These are phyloP conservation scores for Fusarium devonianum DNA, from an alignment of 2,329 filamentous ascomycete genomes.

Conservation along the genomic window DNA sequence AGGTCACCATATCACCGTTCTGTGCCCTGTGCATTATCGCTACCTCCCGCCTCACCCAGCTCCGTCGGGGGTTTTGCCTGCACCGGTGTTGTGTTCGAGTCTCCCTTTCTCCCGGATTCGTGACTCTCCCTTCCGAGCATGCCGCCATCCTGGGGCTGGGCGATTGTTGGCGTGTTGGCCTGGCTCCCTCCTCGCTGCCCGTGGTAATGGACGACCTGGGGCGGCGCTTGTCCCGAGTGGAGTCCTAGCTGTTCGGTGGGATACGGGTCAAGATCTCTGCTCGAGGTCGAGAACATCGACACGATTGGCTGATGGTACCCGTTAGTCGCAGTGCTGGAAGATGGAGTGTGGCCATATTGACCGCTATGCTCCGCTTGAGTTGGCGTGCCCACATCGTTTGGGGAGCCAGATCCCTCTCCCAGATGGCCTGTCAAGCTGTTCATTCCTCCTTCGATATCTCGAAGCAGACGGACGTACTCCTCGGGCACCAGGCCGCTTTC, in stretches of 20 bases:
- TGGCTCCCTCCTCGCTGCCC: slow-evolving; percentile 73
- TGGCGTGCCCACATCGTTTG: slow-evolving; percentile 66
- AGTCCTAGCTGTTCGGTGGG: slow-evolving; percentile 70
- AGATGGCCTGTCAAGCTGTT: slow-evolving; percentile 72
- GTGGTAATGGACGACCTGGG: slow-evolving; percentile 72
- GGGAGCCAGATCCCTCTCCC: slow-evolving; percentile 59
- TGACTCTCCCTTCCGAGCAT: slow-evolving; percentile 58
- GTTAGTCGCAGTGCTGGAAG: slow-evolving; percentile 57
- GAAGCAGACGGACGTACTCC: slow-evolving; percentile 90
- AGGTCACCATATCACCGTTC: slow-evolving; percentile 39
- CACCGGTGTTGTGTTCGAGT: slow-evolving; percentile 47
- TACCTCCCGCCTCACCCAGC: slow-evolving; percentile 21
- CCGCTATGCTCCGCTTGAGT: slow-evolving; percentile 65
- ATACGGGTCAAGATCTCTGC: slow-evolving; percentile 73
- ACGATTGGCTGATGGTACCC: slow-evolving; percentile 74
- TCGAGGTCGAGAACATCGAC: slow-evolving; percentile 74
- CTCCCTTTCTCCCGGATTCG: slow-evolving; percentile 52
- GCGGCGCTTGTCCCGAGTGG: slow-evolving; percentile 67
- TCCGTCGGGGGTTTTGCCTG: slow-evolving; percentile 45
- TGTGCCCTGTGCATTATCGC: slow-evolving; percentile 33
- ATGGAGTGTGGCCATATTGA: slow-evolving; percentile 57
- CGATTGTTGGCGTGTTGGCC: slow-evolving; percentile 67
- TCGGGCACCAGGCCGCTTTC: slow-evolving; percentile 96
- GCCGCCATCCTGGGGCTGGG: slow-evolving; percentile 59
- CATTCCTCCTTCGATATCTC: slow-evolving; percentile 92